Base-by-base conservation (phyloP, 2,329 filamentous ascomycete species). In the Aspergillus terreus region DNA sequence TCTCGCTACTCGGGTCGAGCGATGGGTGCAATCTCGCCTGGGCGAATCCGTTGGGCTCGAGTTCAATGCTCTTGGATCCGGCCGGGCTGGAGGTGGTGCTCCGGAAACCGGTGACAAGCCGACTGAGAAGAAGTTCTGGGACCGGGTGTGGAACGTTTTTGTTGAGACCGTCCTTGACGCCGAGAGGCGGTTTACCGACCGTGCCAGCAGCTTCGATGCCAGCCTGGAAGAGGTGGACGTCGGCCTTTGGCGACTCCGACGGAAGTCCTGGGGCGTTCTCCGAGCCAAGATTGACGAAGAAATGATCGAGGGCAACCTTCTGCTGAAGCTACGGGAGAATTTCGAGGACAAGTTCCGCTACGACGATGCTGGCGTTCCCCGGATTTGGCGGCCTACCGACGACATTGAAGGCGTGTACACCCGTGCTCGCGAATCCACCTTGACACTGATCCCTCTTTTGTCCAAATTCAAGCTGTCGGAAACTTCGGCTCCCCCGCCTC, bases 331-430 rank as follows among this genome's bases (percentile, higher is more conserved):
- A 47, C 85, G 94, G 33, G 94, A 99, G 72, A 97, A 96, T 76
- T 99, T 99, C 61, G 94, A 99, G 73, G 94, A 99, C 76, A 96
- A 96, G 73, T 99, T 99, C 82, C 87, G 94, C 58, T 99, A 99
- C 64, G 94, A 99, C 64, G 92, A 96, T 53, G 85, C 85, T 6
- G 94, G 94, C 23, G 94, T 99, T 4, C 94, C 94, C 4, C 83
- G 94, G 53, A 96, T 99, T 71, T 99, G 94, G 94, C 85, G 92
- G 21, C 94, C 94, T 1, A 92, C 87, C 1, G 94, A 99, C 68
- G 94, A 99, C 66, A 99, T 99, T 55, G 94, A 99, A 75, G 92
- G 92, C 43, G 78, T 95, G 40, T 99, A 97, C 72, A 96, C 91
- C 33, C 87, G 85, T 57, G 92, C 94, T 3, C 84, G 92, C 58